phyloP scores from a whole-genome alignment of 78 protist genomes.

The Dictyostelium brefeldianum region DNA sequence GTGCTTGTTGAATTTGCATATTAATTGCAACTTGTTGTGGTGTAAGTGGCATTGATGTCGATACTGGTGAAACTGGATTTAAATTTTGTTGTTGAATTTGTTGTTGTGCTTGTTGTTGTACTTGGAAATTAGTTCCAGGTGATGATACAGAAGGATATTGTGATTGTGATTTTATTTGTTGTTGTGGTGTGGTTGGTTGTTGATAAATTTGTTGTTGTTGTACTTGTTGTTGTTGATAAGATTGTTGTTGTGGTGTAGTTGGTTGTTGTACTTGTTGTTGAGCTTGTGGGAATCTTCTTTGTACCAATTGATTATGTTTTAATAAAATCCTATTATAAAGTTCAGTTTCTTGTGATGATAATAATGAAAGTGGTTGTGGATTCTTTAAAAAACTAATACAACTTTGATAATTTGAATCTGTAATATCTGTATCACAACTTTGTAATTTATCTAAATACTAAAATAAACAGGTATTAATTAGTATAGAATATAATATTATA shows the following conservation, averaged over 20 bases:
- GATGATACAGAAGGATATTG: neutral
- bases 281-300: neutral
- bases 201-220: neutral
- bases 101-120: neutral
- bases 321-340: neutral
- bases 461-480: neutral
- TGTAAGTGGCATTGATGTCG: too few relatives aligned
- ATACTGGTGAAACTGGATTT: too few relatives aligned
- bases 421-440: neutral
- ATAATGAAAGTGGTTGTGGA: neutral
- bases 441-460: conserved; percentile 7
- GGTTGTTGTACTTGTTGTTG: conserved; percentile 1
- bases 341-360: neutral
- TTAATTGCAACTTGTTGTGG: neutral
- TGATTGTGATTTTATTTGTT: neutral
- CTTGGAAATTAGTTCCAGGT: neutral
- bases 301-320: neutral
- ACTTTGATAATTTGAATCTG: conserved; percentile 1
- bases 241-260: neutral
- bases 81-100: neutral
- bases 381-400: neutral
- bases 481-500: neutral
- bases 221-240: neutral
- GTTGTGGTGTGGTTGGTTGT: neutral
- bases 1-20: neutral